Base-by-base conservation (phyloP, 2,329 filamentous ascomycete species). In the Cytospora leucostoma region DNA sequence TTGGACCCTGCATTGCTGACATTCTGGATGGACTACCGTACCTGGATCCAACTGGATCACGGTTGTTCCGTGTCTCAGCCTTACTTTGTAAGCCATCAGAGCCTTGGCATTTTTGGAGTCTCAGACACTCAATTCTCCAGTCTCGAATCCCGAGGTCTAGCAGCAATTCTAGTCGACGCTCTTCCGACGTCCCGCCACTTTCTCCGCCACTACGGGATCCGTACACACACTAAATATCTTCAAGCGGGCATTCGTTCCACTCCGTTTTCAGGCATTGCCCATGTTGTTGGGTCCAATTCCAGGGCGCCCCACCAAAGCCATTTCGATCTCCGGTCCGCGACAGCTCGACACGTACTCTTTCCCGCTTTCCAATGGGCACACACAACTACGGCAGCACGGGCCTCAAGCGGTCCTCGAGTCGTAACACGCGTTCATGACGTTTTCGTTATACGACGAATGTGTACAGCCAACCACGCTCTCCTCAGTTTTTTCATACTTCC, bases 351-450 rank as follows among this genome's bases (percentile, higher is more conserved):
- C 44, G n/a, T 10, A n/a, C 44, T n/a, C 17, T 44, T n/a, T 47
- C 11, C 2, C 6, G 44, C 27, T 4, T 27, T 27, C 4, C 27
- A 47, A 21, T 21, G 44, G 8, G 7, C n/a, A 47, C 44, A 47
- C 56, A 51, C 44, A 59, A 59, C 19, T n/a, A 19, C 33, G 35
- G 32, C 21, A 35, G 13, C 54, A 37, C 34, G 44, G 21, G n/a
- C 13, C 47, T 34, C 27, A 10, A 15, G 55, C 34, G 27, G 15
- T 11, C 49, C 50, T 34, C 12, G 33, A 51, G 4, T 3, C 11
- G 27, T 32, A 51, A 12, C 57, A 38, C 59, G 51, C 32, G 49
- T 49, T 38, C 38, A 54, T 61, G 59, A 61, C 59, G 59, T 61
- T 55, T 55, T 19, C n/a, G 17, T 55, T 61, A 47, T 19, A 47